Conservation (phyloP, 2,329 filamentous ascomycete genomes). For the Paracorniculantispora psalliotae region DNA sequence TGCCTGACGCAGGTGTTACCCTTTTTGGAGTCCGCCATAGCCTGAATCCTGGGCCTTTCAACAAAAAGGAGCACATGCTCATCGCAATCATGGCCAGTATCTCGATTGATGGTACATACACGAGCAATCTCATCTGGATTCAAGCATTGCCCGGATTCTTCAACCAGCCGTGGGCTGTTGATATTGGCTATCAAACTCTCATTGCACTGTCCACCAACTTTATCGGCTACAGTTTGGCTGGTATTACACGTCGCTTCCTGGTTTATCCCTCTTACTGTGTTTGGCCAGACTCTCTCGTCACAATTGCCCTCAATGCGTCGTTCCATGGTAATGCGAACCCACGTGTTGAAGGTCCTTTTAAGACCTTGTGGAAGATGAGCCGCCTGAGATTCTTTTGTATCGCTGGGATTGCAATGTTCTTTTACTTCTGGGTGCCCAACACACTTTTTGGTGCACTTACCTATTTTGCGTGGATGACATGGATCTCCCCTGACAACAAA, state of each 20-base stretch:
- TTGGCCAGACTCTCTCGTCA: conserved; percentile 46
- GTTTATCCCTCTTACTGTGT: conserved; percentile 45
- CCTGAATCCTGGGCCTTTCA: conserved; percentile 47
- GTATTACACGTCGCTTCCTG: conserved; percentile 40
- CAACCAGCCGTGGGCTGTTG: conserved; percentile 14
- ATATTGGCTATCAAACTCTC: conserved; percentile 41
- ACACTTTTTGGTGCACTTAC: conserved; percentile 43
- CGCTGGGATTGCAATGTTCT: conserved; percentile 40
- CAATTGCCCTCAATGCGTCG: conserved; percentile 36
- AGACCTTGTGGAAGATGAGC: conserved; percentile 27
- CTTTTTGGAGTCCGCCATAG: conserved; percentile 33
- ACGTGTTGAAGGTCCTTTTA: conserved; percentile 26
- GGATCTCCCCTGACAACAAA: conserved; percentile 40
- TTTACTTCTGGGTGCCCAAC: conserved; percentile 48
- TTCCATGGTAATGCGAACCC: conserved; percentile 17
- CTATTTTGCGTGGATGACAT: conserved; percentile 46
- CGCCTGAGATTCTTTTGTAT: conserved; percentile 40
- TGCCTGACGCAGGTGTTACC: conserved; percentile 31
- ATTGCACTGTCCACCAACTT: conserved; percentile 44
- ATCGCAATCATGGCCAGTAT: conserved; percentile 55
- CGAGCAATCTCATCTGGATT: conserved; percentile 41
- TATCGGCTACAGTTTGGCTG: conserved; percentile 48
- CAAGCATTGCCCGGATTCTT: conserved; percentile 22
- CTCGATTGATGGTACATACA: conserved; percentile 38
- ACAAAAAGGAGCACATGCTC: conserved; percentile 50